Conservation (phyloP, 345 rosid genomes). For the Streptanthus diversifolius region DNA sequence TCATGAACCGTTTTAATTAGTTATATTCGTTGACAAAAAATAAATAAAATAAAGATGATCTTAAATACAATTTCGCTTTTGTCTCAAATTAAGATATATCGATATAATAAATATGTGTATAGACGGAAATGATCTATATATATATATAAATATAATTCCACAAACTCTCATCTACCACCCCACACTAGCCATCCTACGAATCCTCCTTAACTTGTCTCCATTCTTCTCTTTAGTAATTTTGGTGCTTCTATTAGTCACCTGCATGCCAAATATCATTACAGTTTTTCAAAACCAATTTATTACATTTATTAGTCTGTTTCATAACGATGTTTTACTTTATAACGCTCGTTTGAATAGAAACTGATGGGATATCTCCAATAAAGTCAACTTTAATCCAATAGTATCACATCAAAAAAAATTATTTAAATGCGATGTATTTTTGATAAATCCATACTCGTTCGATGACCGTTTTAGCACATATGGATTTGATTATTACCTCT, state of each 20-base stretch:
- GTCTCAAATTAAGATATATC: neutral
- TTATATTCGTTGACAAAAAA: neutral
- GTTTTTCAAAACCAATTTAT: neutral
- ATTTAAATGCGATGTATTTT: neutral
- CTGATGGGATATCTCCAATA: neutral
- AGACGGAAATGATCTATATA: neutral
- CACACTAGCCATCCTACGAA: slow-evolving; percentile 56
- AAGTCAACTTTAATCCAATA: neutral
- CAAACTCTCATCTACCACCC: slow-evolving; percentile 46
- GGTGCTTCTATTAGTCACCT: slow-evolving; percentile 45
- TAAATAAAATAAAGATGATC: neutral
- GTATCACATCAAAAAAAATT: neutral
- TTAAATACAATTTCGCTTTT: neutral
- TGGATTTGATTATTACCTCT: slow-evolving; percentile 46
- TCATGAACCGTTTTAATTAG: neutral
- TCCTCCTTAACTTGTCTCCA: slow-evolving; percentile 42
- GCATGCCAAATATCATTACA: neutral
- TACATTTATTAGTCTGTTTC: neutral
- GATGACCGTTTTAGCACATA: neutral
- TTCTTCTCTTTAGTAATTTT: slow-evolving; percentile 35
- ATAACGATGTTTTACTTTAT: neutral
- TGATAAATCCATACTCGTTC: neutral
- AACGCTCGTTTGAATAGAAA: neutral
- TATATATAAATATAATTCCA: slow-evolving; percentile 11
- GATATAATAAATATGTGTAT: slow-evolving; percentile 6